Conservation (phyloP, 148 eudicot species). For the Drosera capensis region DNA sequence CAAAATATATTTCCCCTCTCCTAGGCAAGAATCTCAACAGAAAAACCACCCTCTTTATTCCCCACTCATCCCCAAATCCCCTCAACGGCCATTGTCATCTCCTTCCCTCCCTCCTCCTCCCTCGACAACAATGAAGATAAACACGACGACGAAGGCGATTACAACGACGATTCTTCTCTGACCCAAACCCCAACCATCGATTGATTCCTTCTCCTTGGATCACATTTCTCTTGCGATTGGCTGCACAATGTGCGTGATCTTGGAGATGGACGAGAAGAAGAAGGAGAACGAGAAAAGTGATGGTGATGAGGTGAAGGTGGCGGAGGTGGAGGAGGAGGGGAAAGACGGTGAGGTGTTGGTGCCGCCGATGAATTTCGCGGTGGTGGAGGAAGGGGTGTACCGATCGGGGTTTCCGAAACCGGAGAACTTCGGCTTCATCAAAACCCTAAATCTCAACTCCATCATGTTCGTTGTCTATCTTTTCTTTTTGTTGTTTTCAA, state of each 20-base stretch:
- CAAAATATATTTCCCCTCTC: too few relatives aligned
- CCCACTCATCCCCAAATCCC: not conserved
- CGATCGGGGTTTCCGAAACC: slow-evolving; percentile 71
- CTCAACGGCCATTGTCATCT: not conserved
- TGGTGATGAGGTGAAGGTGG: not conserved
- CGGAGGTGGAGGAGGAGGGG: slow-evolving; percentile 3
- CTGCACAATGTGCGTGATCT: slow-evolving; percentile 2
- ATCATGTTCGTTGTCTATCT: slow-evolving; percentile 32
- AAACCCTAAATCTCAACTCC: slow-evolving; percentile 54
- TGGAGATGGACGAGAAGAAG: not conserved
- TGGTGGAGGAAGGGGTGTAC: slow-evolving; percentile 59
- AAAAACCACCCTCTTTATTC: not conserved
- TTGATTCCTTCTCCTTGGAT: not conserved
- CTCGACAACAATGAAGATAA: not conserved
- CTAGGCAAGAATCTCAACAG: too few relatives aligned
- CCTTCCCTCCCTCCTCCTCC: not conserved
- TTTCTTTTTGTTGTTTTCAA: not conserved
- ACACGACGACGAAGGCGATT: not conserved
- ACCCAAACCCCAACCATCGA: not conserved
- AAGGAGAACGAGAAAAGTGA: not conserved
- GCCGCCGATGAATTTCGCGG: slow-evolving; percentile 54
- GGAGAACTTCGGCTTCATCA: slow-evolving; percentile 36
- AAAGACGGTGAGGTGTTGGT: slow-evolving; percentile 18
- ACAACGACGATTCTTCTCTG: not conserved
- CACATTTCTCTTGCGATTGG: too few relatives aligned